Evolutionary conservation across 2,329 filamentous ascomycete genomes (phyloP).

Genomic region (Colletotrichum liriopes): DNA sequence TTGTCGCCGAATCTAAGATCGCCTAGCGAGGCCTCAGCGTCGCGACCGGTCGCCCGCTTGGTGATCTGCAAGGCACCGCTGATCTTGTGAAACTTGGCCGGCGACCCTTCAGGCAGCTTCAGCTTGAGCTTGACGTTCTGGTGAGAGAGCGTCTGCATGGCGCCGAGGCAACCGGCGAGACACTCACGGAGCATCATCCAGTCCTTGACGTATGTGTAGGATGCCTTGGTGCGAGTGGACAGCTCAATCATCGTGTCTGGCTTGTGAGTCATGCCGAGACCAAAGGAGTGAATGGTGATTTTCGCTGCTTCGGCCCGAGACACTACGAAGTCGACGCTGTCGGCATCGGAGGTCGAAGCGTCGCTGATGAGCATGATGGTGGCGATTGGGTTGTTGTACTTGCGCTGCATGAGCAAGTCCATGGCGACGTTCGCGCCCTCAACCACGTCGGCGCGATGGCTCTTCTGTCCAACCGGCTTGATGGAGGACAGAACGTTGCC

Average conservation of each 20-base stretch:
- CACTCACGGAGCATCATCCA: slow-evolving; percentile 99
- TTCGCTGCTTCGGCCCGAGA: slow-evolving; percentile 97
- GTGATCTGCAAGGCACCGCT: slow-evolving; percentile 96
- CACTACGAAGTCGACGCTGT: slow-evolving; percentile 98
- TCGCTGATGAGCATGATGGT: slow-evolving; percentile 98
- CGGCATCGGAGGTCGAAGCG: slow-evolving; percentile 92
- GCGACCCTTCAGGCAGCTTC: slow-evolving; percentile 93
- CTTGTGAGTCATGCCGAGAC: slow-evolving; percentile 96
- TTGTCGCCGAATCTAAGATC: slow-evolving; percentile 97
- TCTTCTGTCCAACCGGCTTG: slow-evolving; percentile 95
- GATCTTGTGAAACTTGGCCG: slow-evolving; percentile 98
- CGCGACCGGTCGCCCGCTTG: slow-evolving; percentile 93
- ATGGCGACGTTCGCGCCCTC: slow-evolving; percentile 98
- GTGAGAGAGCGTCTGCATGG: slow-evolving; percentile 94
- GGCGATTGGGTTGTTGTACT: slow-evolving; percentile 94
- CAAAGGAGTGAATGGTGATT: slow-evolving; percentile 97
- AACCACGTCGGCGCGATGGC: slow-evolving; percentile 94
- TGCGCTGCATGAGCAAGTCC: slow-evolving; percentile 98
- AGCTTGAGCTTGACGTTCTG: slow-evolving; percentile 98
- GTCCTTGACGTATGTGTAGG: slow-evolving; percentile 98
- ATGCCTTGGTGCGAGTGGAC: slow-evolving; percentile 94
- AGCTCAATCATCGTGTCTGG: slow-evolving; percentile 99
- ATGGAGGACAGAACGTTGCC: slow-evolving; percentile 88
- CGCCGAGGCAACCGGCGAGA: slow-evolving; percentile 91
- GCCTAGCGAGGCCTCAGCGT: slow-evolving; percentile 92